A percentile compares a stretch with the other conserved stretches of the same genome.
These are phyloP conservation scores for Malus hybrid DNA, from an alignment of 331 rosid genomes.

Conservation along the genomic window DNA sequence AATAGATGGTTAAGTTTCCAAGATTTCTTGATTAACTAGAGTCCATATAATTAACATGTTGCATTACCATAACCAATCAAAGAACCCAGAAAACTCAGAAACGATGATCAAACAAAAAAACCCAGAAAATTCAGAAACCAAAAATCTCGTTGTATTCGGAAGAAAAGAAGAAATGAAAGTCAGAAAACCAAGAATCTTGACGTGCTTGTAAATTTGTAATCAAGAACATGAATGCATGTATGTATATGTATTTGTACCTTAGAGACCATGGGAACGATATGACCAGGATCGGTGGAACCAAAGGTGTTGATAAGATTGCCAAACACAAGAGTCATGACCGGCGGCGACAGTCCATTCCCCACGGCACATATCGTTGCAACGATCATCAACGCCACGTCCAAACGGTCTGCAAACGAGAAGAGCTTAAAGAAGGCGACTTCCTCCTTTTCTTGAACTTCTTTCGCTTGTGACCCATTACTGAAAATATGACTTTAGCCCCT, in stretches of 20 bases:
- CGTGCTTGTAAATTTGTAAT: background rate
- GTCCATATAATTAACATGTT: too few relatives aligned
- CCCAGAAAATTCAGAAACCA: too few relatives aligned
- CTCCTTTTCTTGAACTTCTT: background rate
- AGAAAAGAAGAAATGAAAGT: background rate
- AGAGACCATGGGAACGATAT: constrained; percentile 35
- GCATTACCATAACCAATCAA: too few relatives aligned
- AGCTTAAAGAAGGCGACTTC: constrained; percentile 55
- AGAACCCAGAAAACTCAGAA: too few relatives aligned
- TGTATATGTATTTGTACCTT: constrained; percentile 22
- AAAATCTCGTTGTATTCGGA: too few relatives aligned
- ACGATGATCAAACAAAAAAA: too few relatives aligned
- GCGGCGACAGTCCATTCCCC: constrained; percentile 54
- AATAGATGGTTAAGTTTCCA: background rate
- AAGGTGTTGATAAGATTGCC: constrained; percentile 55
- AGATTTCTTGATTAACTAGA: too few relatives aligned
- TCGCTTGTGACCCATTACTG: too few relatives aligned
- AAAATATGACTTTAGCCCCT: too few relatives aligned
- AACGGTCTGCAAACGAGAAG: constrained; percentile 53
- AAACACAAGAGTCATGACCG: constrained; percentile 60
- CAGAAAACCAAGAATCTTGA: background rate
- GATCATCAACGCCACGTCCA: constrained; percentile 44
- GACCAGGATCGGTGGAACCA: constrained; percentile 28
- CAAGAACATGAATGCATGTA: background rate
- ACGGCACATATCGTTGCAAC: constrained; percentile 45